Percentiles rank a stretch among this genome's conserved stretches.
These are phyloP conservation scores for Aspergillus pseudoviridinutans DNA, from an alignment of 2,329 filamentous ascomycete species.

Conservation along the genomic window DNA sequence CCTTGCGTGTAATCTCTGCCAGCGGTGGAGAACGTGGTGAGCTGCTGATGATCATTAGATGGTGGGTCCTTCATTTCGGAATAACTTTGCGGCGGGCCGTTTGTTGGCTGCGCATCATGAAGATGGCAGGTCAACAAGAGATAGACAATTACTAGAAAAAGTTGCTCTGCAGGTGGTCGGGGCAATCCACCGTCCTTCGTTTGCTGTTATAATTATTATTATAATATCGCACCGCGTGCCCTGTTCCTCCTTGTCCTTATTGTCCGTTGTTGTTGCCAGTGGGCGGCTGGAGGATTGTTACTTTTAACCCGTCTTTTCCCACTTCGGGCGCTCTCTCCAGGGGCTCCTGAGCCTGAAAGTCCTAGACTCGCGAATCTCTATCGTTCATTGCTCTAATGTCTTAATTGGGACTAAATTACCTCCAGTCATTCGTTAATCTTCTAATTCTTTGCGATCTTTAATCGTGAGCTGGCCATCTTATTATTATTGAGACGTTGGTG, in stretches of 20 bases:
- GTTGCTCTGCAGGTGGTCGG: neutral
- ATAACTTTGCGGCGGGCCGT: constrained; percentile 22
- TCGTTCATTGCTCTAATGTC: neutral
- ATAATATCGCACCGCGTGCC: neutral
- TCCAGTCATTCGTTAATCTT: neutral
- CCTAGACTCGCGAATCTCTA: neutral
- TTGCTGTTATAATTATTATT: neutral
- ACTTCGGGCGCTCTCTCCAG: neutral
- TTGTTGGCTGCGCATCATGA: constrained; percentile 14
- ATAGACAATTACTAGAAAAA: no score
- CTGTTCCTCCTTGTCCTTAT: constrained; percentile 6
- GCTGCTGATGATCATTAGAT: constrained; percentile 5
- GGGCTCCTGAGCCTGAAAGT: constrained; percentile 2
- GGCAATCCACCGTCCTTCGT: neutral
- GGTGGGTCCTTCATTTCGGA: constrained; percentile 27
- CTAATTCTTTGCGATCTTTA: neutral
- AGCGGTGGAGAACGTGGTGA: constrained; percentile 5
- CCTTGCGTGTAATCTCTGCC: neutral
- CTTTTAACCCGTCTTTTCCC: constrained; percentile 1
- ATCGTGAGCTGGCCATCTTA: constrained; percentile 10
- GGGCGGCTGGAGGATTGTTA: neutral
- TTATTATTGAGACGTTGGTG: constrained; percentile 3
- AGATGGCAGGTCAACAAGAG: neutral
- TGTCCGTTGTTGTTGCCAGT: neutral
- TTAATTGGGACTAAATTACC: neutral